phyloP scores from a whole-genome alignment of 805 yeast genomes.

The Tetrapisispora phaffii region DNA sequence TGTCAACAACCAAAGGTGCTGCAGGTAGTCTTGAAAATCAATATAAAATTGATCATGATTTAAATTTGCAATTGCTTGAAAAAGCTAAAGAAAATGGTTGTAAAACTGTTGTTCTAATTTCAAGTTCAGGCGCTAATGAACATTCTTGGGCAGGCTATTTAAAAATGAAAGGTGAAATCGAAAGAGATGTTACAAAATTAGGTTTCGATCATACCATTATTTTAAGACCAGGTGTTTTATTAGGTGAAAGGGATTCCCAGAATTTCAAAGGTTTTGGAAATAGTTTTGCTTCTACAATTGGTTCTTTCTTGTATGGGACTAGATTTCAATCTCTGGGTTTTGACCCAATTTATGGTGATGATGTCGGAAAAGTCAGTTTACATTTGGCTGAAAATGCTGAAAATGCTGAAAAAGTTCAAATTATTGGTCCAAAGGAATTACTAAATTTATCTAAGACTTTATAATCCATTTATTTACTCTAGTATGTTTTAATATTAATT shows the following conservation, averaged over 20 bases:
- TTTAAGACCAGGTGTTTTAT: slow-evolving; percentile 63
- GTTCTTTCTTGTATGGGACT: slow-evolving; percentile 29
- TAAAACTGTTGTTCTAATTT: slow-evolving; percentile 56
- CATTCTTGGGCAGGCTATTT: slow-evolving; percentile 51
- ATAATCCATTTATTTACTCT: not conserved
- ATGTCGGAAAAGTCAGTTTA: slow-evolving; percentile 52
- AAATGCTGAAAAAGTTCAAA: slow-evolving; percentile 20
- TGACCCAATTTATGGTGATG: slow-evolving; percentile 53
- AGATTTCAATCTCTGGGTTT: slow-evolving; percentile 24
- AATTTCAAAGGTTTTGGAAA: slow-evolving; percentile 32
- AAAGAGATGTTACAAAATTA: slow-evolving; percentile 51
- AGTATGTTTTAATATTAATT: not conserved
- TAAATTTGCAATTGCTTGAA: slow-evolving; percentile 57
- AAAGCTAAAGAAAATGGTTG: slow-evolving; percentile 65
- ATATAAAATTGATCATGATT: slow-evolving; percentile 61
- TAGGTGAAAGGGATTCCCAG: slow-evolving; percentile 48
- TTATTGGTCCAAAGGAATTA: slow-evolving; percentile 26
- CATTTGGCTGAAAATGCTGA: slow-evolving; percentile 29
- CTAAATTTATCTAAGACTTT: slow-evolving; percentile 13
- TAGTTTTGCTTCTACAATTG: slow-evolving; percentile 27
- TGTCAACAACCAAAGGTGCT: slow-evolving; percentile 64
- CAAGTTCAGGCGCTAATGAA: slow-evolving; percentile 54
- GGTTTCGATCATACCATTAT: slow-evolving; percentile 65
- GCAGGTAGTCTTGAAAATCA: slow-evolving; percentile 72
- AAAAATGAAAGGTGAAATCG: slow-evolving; percentile 66